A percentile compares a stretch with the other conserved stretches of the same genome.
Conservation (phyloP, 2,329 filamentous ascomycete genomes). For the Sporothrix variecibatus region DNA sequence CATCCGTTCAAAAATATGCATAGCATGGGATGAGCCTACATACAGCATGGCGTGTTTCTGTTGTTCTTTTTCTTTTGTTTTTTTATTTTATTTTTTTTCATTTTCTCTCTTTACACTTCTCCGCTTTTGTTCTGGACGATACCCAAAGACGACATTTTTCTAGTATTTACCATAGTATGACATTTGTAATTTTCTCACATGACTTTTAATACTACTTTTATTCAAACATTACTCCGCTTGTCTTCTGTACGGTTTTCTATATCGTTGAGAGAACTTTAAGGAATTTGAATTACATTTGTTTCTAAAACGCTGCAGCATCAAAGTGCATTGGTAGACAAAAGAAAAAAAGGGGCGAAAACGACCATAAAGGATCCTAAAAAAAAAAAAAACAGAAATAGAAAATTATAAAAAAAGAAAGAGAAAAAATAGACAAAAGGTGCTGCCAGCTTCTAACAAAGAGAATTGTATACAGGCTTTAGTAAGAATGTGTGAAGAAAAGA, state of each 20-base stretch:
- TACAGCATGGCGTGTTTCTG: not conserved
- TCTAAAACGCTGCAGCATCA: conserved; percentile 3
- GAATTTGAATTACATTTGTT: not conserved
- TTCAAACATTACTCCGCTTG: not conserved
- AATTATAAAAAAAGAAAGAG: not conserved
- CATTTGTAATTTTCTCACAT: conserved; percentile 9
- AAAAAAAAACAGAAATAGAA: not conserved
- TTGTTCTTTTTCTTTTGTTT: not conserved
- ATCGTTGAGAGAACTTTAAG: not conserved
- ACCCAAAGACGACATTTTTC: conserved; percentile 25
- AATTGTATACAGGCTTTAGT: not conserved
- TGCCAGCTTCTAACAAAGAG: not conserved
- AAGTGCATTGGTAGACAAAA: not conserved
- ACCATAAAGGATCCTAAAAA: not conserved
- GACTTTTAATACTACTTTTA: not conserved
- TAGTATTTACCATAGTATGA: conserved; percentile 8
- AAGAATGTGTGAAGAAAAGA: not conserved
- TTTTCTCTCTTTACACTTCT: conserved; percentile 5
- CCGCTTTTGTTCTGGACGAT: conserved; percentile 21
- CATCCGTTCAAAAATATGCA: not conserved
- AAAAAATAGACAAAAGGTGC: not conserved
- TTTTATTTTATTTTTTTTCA: not conserved
- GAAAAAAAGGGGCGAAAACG: not conserved
- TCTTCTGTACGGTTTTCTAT: no score
- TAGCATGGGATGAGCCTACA: not conserved